These are phyloP conservation scores for Trametes sanguinea DNA, from an alignment of 768 basidiomycete genomes.

Conservation along the genomic window DNA sequence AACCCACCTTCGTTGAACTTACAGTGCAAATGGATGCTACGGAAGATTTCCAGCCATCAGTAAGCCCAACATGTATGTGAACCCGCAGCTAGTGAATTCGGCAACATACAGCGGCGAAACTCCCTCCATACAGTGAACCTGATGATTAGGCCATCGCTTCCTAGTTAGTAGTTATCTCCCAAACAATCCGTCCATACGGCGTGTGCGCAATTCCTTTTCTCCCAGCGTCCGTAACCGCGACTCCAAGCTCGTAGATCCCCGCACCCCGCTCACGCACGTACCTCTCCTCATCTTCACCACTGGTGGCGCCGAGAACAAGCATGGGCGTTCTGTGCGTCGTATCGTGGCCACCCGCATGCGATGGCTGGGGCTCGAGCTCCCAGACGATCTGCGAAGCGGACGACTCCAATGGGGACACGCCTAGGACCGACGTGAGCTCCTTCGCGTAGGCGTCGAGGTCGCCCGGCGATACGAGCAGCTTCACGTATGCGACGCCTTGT, in stretches of 20 bases:
- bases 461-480: constrained; percentile 39
- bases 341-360: neutral
- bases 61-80: too few species aligned
- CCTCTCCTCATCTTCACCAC: constrained; percentile 37
- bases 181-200: constrained; percentile 54
- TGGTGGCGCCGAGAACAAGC: constrained; percentile 42
- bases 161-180: constrained; percentile 25
- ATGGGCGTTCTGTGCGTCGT: constrained; percentile 20
- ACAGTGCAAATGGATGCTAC: too few species aligned
- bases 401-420: constrained; percentile 37
- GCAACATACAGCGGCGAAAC: too few species aligned
- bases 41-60: too few species aligned
- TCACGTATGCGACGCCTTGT: constrained; percentile 51
- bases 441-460: constrained; percentile 36
- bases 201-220: constrained; percentile 40
- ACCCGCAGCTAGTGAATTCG: too few species aligned
- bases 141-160: neutral
- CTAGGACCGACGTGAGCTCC: constrained; percentile 53
- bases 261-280: constrained; percentile 34
- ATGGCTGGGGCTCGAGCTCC: constrained; percentile 42
- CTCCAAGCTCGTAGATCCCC: constrained; percentile 57
- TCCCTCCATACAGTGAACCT: too few species aligned
- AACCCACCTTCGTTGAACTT: too few species aligned
- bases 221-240: constrained; percentile 38
- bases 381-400: constrained; percentile 37